Evolutionary conservation across 768 basidiomycete species (phyloP), one percentile per base, ranked within the genome.

Genomic region (Rhodotorula diobovata): DNA sequence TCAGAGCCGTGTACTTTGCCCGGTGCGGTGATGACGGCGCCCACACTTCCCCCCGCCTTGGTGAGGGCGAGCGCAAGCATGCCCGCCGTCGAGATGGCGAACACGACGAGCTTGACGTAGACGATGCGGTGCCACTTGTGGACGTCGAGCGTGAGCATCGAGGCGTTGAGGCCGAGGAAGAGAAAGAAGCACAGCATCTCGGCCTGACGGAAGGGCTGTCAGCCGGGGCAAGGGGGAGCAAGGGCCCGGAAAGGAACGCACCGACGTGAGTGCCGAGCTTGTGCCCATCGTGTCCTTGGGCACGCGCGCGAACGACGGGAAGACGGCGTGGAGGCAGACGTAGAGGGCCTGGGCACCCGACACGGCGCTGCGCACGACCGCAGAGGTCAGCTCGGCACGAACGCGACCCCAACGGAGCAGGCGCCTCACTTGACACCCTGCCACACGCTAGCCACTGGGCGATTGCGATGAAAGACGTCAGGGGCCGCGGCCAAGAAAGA

Each of bases 11-110:
- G 85, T 32, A 90, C 75, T 7, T 81, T 84, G 0, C 85, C 82
- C 25, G 87, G 86, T 69, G 88, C 87, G 45, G 82, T 84, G 63
- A 92, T 81, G 75, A 91, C 87, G 34, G 88, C 87, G 0, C 89
- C 89, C 23, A 90, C 86, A 45, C 90, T 90, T 63, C 86, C 85
- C 0, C 89, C 89, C 74, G 88, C 89, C 57, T 86, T 83, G 7
- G 57, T 58, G 76, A 91, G 87, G 71, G 87, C 87, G 88, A 90
- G 89, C 72, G 88, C 60, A 81, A 90, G 87, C 83, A 89, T 90
- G 8, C 83, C 83, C 60, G 87, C 83, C 30, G 87, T 87, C 15
- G 88, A 88, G 55, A 83, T 83, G 8, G 88, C 87, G 20, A 86
- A 87, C 54, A 91, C 82, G 70, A 88, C 83, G 18, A 88, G 86